Evolutionary conservation across 257 asterid genomes (phyloP).

Genomic region (Verbena officinalis): DNA sequence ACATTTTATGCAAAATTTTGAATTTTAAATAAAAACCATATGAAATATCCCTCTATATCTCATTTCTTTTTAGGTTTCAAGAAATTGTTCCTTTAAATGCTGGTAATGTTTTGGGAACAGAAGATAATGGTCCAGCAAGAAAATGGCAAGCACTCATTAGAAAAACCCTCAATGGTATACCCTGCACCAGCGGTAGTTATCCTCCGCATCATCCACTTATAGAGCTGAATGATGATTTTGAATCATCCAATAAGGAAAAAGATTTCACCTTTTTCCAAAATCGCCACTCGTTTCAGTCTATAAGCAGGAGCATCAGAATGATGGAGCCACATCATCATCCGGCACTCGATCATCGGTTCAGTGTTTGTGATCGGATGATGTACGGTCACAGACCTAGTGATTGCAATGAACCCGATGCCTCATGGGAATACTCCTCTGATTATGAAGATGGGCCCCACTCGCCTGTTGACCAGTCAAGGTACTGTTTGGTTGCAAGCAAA

Average conservation of each 20-base stretch:
- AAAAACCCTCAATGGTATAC: conserved; percentile 67
- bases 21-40: not conserved
- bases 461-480: conserved; percentile 62
- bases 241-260: conserved; percentile 46
- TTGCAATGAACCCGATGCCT: conserved; percentile 43
- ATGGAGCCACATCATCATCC: conserved; percentile 52
- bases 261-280: conserved; percentile 52
- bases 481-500: conserved; percentile 81
- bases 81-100: conserved; percentile 96
- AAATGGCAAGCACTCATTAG: conserved; percentile 83
- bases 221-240: conserved; percentile 71
- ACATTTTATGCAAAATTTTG: too few species aligned
- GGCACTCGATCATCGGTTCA: conserved; percentile 63
- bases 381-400: conserved; percentile 55
- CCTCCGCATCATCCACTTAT: conserved; percentile 55
- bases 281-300: conserved; percentile 73
- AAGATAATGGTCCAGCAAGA: conserved; percentile 91
- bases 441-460: conserved; percentile 60
- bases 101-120: conserved; percentile 91
- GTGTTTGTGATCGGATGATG: conserved; percentile 75
- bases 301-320: conserved; percentile 75
- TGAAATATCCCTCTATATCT: not conserved
- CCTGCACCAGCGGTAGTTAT: conserved; percentile 48
- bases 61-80: conserved; percentile 68
- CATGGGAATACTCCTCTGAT: conserved; percentile 55